Evolutionary conservation across 2,329 filamentous ascomycete genomes (phyloP).

Genomic region (Colletotrichum orbiculare): DNA sequence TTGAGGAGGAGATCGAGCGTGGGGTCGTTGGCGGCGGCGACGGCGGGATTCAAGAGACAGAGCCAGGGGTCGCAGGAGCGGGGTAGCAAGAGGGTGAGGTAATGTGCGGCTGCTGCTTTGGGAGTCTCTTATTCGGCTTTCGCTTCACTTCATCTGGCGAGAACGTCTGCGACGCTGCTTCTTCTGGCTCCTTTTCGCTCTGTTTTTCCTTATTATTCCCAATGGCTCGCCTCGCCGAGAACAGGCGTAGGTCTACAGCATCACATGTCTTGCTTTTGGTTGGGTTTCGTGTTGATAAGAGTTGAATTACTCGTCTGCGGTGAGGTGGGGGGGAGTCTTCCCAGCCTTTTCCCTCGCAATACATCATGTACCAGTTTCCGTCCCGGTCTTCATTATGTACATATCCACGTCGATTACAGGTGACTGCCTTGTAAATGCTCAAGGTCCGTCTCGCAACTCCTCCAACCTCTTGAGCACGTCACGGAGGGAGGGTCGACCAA

Average conservation of each 20-base stretch:
- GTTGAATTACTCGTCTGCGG: too few relatives aligned
- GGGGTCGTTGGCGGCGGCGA: conserved; percentile 13
- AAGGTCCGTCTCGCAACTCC: conserved; percentile 41
- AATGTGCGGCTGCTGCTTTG: conserved; percentile 21
- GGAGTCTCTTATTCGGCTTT: not conserved
- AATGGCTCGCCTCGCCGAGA: too few relatives aligned
- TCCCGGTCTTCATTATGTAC: not conserved
- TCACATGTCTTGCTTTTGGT: too few relatives aligned
- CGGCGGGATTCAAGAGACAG: conserved; percentile 47
- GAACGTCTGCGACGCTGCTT: conserved; percentile 11
- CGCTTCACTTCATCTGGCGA: conserved; percentile 7
- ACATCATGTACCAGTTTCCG: too few relatives aligned
- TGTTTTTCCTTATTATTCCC: not conserved
- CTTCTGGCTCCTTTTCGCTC: not conserved
- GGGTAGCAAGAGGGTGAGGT: conserved; percentile 49
- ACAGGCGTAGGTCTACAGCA: too few relatives aligned
- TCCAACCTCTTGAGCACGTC: conserved; percentile 50
- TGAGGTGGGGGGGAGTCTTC: too few relatives aligned
- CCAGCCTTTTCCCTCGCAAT: too few relatives aligned
- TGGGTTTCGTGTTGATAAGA: too few relatives aligned
- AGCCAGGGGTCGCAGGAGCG: conserved; percentile 40
- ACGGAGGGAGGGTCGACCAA: conserved; percentile 57
- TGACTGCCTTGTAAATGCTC: not conserved
- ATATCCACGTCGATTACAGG: not conserved
- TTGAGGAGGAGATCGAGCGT: conserved; percentile 43